Conservation (phyloP, 2,329 filamentous ascomycete species). For the Exophiala aquamarina region DNA sequence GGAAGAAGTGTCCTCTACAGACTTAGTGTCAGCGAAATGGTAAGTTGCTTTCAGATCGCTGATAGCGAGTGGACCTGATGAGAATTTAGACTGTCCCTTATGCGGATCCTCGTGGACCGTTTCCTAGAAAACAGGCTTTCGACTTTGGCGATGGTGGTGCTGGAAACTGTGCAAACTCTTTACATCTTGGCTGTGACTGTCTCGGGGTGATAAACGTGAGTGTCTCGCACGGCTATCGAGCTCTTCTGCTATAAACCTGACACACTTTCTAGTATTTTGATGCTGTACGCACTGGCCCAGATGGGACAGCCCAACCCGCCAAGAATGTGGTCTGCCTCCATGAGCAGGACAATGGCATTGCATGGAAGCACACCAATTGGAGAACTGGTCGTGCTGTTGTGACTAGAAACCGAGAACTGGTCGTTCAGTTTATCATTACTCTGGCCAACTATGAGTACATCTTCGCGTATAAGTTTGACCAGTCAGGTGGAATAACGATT, state of each 20-base stretch:
- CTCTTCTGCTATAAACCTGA: no score
- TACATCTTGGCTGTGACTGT: slow-evolving; percentile 67
- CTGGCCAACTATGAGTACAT: slow-evolving; percentile 72
- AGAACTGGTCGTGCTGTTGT: slow-evolving; percentile 63
- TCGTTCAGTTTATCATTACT: slow-evolving; percentile 68
- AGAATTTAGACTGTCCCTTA: slow-evolving; percentile 59
- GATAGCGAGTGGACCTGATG: neutral
- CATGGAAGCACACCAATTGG: slow-evolving; percentile 71
- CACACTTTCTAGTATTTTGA: slow-evolving; percentile 56
- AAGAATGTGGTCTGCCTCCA: slow-evolving; percentile 68
- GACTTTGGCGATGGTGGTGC: slow-evolving; percentile 70
- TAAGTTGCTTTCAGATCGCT: neutral
- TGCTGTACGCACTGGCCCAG: slow-evolving; percentile 51
- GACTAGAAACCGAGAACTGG: slow-evolving; percentile 61
- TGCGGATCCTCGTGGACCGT: slow-evolving; percentile 64
- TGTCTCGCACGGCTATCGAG: no score
- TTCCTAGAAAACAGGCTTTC: slow-evolving; percentile 69
- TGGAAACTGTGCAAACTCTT: slow-evolving; percentile 66
- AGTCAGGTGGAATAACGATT: slow-evolving; percentile 60
- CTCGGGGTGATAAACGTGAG: slow-evolving; percentile 61
- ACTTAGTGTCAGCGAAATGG: slow-evolving; percentile 67
- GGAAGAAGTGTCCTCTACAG: slow-evolving; percentile 66
- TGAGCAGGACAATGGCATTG: slow-evolving; percentile 68
- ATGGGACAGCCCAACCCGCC: slow-evolving; percentile 52
- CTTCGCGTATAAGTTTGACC: slow-evolving; percentile 64